Percentiles rank a stretch among this genome's conserved stretches.
Evolutionary conservation across 768 basidiomycete species (phyloP).

Genomic region (Serpula lacrymans): DNA sequence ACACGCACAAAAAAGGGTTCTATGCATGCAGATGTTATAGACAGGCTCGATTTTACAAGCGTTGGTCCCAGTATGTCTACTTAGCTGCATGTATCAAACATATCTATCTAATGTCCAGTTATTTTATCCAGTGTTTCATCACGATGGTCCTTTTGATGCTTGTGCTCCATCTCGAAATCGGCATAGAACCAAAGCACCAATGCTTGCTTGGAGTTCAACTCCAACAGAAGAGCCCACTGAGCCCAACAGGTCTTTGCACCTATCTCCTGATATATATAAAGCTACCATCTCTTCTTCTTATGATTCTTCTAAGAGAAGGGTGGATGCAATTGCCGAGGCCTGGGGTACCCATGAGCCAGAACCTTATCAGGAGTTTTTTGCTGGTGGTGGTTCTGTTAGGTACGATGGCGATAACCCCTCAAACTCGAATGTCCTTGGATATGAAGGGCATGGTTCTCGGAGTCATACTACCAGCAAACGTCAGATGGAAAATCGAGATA

Average conservation of each 20-base stretch:
- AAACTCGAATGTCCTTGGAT: conserved; percentile 68
- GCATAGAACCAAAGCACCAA: conserved; percentile 73
- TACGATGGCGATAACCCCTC: conserved; percentile 55
- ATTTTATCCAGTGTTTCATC: conserved; percentile 71
- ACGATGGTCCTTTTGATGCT: conserved; percentile 90
- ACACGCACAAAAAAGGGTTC: conserved; percentile 66
- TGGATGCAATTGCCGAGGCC: conserved; percentile 86
- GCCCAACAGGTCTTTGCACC: conserved; percentile 46
- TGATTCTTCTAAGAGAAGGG: conserved; percentile 74
- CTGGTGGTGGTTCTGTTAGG: conserved; percentile 59
- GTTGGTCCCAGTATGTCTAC: conserved; percentile 72
- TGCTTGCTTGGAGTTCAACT: conserved; percentile 65
- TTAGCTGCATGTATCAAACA: no score
- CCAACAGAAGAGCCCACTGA: conserved; percentile 39
- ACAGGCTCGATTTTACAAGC: conserved; percentile 82
- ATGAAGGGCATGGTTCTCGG: conserved; percentile 42
- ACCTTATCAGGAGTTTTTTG: conserved; percentile 86
- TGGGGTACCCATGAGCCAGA: conserved; percentile 94
- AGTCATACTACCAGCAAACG: conserved; percentile 32
- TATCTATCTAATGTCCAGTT: conserved; percentile 13
- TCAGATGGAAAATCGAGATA: conserved; percentile 49
- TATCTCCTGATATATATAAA: conserved; percentile 38
- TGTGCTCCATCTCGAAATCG: conserved; percentile 89
- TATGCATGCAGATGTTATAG: conserved; percentile 84
- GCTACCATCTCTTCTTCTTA: conserved; percentile 48